Percentiles rank a stretch among this genome's conserved stretches.
phyloP scores from a whole-genome alignment of 1,284 basidiomycete genomes.

The Ganoderma multipileum region DNA sequence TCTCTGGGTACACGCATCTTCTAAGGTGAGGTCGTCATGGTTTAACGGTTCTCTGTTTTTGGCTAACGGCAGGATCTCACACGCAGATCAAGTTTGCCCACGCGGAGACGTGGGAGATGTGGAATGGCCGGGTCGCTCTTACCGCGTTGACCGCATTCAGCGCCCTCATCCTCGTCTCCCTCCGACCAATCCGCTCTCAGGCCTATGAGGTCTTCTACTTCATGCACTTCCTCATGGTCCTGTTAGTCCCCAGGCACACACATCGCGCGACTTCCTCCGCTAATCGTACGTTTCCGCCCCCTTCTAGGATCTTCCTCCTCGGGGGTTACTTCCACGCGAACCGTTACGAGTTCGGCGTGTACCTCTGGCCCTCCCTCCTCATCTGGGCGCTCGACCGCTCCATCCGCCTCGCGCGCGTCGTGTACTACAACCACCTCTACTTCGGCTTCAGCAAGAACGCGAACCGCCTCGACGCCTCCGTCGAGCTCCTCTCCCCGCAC shows the following conservation, averaged over 20 bases:
- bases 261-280: neutral
- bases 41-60: neutral
- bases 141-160: conserved; percentile 28
- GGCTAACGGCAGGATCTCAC: conserved; percentile 1
- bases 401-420: conserved; percentile 56
- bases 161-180: conserved; percentile 33
- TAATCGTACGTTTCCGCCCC: neutral
- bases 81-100: conserved; percentile 6
- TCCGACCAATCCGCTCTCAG: conserved; percentile 33
- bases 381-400: conserved; percentile 72
- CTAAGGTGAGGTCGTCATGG: conserved; percentile 44
- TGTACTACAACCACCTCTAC: conserved; percentile 58
- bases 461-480: conserved; percentile 44
- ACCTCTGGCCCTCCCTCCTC: conserved; percentile 64
- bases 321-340: conserved; percentile 45
- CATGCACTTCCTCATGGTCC: conserved; percentile 34
- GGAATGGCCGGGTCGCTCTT: conserved; percentile 28
- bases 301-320: conserved; percentile 32
- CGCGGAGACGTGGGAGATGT: conserved; percentile 11
- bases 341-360: conserved; percentile 33
- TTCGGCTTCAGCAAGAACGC: conserved; percentile 39
- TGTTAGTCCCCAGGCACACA: conserved; percentile 27
- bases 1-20: conserved; percentile 57
- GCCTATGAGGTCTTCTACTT: conserved; percentile 39
- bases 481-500: conserved; percentile 55